phyloP scores from a whole-genome alignment of 192 early-diverging fungal genomes.

The Mortierella antarctica region DNA sequence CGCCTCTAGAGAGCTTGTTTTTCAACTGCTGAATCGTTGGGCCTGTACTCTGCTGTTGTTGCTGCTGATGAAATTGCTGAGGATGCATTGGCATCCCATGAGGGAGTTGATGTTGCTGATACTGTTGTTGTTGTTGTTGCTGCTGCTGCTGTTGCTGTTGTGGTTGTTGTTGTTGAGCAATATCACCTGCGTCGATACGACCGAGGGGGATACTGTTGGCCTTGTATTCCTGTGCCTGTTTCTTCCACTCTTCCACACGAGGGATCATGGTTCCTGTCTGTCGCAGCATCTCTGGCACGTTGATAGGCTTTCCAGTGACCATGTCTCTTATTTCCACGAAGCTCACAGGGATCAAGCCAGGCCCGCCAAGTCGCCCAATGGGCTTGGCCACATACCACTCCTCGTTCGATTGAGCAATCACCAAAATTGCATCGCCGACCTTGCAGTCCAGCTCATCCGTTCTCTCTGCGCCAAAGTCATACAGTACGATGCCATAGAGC shows the following conservation, averaged over 20 bases:
- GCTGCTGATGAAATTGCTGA: conserved; percentile 13
- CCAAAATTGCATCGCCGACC: conserved; percentile 76
- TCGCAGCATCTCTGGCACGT: conserved; percentile 71
- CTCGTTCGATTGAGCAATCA: conserved; percentile 81
- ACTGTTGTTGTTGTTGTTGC: conserved; percentile 8
- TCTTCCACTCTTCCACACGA: conserved; percentile 73
- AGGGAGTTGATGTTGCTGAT: conserved; percentile 20
- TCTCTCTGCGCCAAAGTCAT: conserved; percentile 78
- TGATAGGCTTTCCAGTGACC: conserved; percentile 71
- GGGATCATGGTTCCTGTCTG: conserved; percentile 68
- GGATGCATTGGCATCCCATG: not conserved
- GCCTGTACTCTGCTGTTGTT: conserved; percentile 9
- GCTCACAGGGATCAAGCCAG: conserved; percentile 81
- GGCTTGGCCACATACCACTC: conserved; percentile 86
- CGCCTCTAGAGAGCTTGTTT: conserved; percentile 33
- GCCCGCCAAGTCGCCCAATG: conserved; percentile 66
- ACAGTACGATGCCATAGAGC: conserved; percentile 77
- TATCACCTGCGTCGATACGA: conserved; percentile 46
- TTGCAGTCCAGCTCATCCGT: conserved; percentile 77
- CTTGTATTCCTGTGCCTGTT: conserved; percentile 67
- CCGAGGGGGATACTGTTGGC: conserved; percentile 58
- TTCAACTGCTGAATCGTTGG: conserved; percentile 33
- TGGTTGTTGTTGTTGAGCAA: conserved; percentile 15
- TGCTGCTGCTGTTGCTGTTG: conserved; percentile 19
- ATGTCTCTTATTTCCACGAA: conserved; percentile 81